These are phyloP conservation scores for Clarireedia hainanense DNA, from an alignment of 2,329 filamentous ascomycete species.

Conservation along the genomic window DNA sequence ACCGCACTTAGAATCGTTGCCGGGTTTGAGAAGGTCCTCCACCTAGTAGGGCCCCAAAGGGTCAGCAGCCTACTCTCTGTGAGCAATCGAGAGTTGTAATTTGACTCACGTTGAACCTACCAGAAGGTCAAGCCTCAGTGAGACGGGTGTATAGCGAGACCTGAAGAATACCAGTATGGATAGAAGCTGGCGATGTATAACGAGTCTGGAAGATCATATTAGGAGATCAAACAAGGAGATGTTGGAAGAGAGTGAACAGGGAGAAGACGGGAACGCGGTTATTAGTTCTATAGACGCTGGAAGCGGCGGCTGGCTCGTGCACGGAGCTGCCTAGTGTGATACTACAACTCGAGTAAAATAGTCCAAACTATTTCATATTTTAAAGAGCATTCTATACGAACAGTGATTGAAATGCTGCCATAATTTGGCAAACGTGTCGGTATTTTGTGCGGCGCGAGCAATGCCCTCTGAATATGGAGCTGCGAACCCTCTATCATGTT, in stretches of 20 bases:
- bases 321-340: background rate
- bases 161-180: no score
- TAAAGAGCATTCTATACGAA: no score
- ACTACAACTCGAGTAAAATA: no score
- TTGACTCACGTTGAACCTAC: no score
- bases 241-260: background rate
- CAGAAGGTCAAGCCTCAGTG: no score
- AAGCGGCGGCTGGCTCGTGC: background rate
- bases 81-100: no score
- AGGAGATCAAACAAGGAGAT: background rate
- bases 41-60: no score
- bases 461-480: conserved; percentile 10
- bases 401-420: no score
- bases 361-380: no score
- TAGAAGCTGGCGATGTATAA: no score
- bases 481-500: conserved; percentile 2
- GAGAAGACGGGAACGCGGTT: background rate
- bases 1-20: background rate
- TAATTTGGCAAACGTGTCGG: background rate
- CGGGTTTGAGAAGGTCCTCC: conserved; percentile 6
- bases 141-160: no score
- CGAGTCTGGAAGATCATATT: background rate
- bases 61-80: no score
- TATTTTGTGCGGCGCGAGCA: background rate
- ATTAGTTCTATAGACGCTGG: background rate